Evolutionary conservation across 2,329 filamentous ascomycete species (phyloP), one percentile per base, ranked within the genome.

Genomic region (Beauveria caledonica): DNA sequence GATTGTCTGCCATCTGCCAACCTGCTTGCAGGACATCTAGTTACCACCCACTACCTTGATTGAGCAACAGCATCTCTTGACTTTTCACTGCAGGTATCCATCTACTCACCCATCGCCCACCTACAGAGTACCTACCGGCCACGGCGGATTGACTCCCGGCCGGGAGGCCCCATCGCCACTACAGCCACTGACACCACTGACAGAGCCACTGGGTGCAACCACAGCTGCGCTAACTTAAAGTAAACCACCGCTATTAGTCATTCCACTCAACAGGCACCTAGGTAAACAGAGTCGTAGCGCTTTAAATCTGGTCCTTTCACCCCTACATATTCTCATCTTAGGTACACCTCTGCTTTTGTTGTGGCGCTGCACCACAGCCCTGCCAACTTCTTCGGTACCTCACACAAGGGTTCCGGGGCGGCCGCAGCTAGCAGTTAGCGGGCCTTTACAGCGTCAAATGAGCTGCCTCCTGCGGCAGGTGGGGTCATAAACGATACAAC

Each of bases 401-500:
- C 23, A 9, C 21, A 10, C 46, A 11, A 21, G 45, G 55, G 55
- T 58, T 29, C 46, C 23, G 36, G 49, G 55, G 33, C 55, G 55
- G 45, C 45, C 19, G 33, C 13, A 19, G 45, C 27, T 15, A 39
- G 9, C 44, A 19, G 27, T 23, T 57, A 39, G 44, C 27, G 19
- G 21, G 19, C 15, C 36, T 15, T 46, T 42, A n/a, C 55, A 42
- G 55, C 33, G 23, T 45, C 21, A 39, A 42, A 42, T 9, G 21
- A 58, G 45, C 55, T 50, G 45, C 45, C 55, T 19, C 27, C 45
- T 39, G 21, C 15, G 45, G 36, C 33, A 46, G 55, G 55, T 58
- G 55, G 55, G 55, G 55, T 50, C 42, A 23, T 6, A 11, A 17
- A 25, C 49, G 45, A 40, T 58, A 58, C 55, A 50, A 46, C 55